Conservation (phyloP, 108 stramenopile species). For the Licmophora abbreviata region DNA sequence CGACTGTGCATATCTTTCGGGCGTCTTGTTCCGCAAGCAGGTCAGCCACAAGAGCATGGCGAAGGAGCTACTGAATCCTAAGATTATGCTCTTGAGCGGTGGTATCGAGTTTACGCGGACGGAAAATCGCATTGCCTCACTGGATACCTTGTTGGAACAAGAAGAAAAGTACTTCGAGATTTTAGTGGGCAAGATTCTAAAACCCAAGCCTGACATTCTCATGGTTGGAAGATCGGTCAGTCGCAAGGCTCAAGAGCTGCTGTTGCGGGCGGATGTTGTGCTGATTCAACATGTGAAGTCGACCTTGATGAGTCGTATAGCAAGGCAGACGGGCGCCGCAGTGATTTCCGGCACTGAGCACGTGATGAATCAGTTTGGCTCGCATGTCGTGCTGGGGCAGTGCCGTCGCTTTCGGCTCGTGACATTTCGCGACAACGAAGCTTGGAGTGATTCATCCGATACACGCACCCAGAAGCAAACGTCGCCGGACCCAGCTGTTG, state of each 20-base stretch:
- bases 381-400: slow-evolving; percentile 54
- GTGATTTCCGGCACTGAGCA: slow-evolving; percentile 85
- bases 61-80: slow-evolving; percentile 59
- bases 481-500: not conserved
- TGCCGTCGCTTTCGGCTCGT: slow-evolving; percentile 82
- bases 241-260: slow-evolving; percentile 84
- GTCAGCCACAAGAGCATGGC: slow-evolving; percentile 86
- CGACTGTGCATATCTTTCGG: slow-evolving; percentile 86
- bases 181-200: slow-evolving; percentile 84
- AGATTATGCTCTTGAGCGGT: slow-evolving; percentile 87
- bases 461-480: slow-evolving; percentile 9
- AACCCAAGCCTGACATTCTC: slow-evolving; percentile 82
- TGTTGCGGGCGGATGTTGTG: slow-evolving; percentile 69
- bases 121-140: slow-evolving; percentile 74
- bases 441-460: slow-evolving; percentile 34
- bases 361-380: slow-evolving; percentile 78
- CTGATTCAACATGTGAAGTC: slow-evolving; percentile 89
- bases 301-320: slow-evolving; percentile 71
- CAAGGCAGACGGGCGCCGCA: slow-evolving; percentile 88
- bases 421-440: slow-evolving; percentile 79
- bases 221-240: slow-evolving; percentile 79
- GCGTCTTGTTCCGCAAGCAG: slow-evolving; percentile 86
- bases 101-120: slow-evolving; percentile 91
- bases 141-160: slow-evolving; percentile 88
- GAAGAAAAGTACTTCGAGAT: slow-evolving; percentile 95